phyloP scores from a whole-genome alignment of 495 filamentous ascomycete species.

The Trypethelium eluteriae region DNA sequence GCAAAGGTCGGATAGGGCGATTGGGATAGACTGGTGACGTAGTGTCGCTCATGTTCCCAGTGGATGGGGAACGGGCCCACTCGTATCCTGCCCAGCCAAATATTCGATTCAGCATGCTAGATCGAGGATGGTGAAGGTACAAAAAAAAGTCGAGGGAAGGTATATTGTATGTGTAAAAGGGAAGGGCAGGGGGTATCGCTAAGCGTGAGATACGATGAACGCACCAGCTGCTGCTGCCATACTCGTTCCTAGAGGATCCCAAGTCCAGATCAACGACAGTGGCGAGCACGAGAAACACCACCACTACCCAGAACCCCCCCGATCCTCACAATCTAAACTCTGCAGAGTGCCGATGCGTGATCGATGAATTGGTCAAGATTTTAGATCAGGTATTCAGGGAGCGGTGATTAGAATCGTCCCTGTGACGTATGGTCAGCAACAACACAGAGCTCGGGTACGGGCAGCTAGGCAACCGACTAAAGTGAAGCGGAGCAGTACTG shows the following conservation, averaged over 20 bases:
- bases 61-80: constrained; percentile 32
- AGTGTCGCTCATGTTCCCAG: constrained; percentile 55
- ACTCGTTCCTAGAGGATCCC: background rate
- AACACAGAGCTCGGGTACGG: background rate
- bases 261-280: background rate
- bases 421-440: background rate
- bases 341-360: background rate
- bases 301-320: background rate
- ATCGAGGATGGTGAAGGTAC: background rate
- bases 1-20: constrained; percentile 86
- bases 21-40: constrained; percentile 72
- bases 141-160: background rate
- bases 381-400: too few species aligned
- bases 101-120: background rate
- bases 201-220: background rate
- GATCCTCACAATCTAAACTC: background rate
- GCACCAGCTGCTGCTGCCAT: constrained; percentile 4
- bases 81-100: constrained; percentile 27
- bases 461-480: background rate
- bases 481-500: background rate
- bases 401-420: background rate
- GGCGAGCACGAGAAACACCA: background rate
- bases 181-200: background rate
- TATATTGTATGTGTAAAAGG: background rate
- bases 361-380: background rate